Base-by-base conservation (phyloP, 1,284 basidiomycete species). In the Cutaneotrichosporon cyanovorans region DNA sequence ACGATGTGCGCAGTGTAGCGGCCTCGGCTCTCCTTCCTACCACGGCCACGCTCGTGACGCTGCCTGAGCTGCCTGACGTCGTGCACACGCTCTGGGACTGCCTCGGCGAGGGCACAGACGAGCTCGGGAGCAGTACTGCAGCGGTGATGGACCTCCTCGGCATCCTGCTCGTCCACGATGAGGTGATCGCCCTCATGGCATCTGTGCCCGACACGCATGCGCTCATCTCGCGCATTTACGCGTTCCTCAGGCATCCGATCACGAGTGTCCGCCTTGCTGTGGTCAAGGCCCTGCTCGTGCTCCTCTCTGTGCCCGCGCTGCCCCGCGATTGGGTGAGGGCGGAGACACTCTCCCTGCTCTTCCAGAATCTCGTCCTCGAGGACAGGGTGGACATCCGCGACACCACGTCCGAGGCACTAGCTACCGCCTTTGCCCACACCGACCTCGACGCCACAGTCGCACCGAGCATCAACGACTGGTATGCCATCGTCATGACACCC, bases 221-320 rank as follows among this genome's bases (percentile, higher is more conserved):
- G 1, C 79, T 97, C 40, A 87, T 95, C 14, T 85, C 89, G 2
- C 87, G 84, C 0, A 75, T 96, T 15, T 98, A 90, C 71, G 88
- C 92, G 3, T 98, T 95, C 77, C 93, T 98, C 75, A 85, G 95
- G 11, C 95, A 99, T 71, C 95, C 93, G 0, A 98, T 99, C 62
- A 74, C 87, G 1, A 85, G 84, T 55, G 95, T 99, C 43, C 88
- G 95, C 16, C 77, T 93, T 9, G 85, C 95, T 5, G 92, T 98
- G 6, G 86, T 93, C 46, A 84, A 89, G 52, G 92, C 91, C 0
- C 75, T 98, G 5, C 78, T 83, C 41, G 85, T 86, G 5, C 92
- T 98, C 69, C 83, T 96, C 75, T 76, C 77, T 14, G 83, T 89
- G 1, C 72, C 80, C 5, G 79, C 82, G 1, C 77, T 96, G 28